A percentile compares a stretch with the other conserved stretches of the same genome.
Evolutionary conservation across 108 stramenopile species (phyloP).

Genomic region (Cyclotella sp.): DNA sequence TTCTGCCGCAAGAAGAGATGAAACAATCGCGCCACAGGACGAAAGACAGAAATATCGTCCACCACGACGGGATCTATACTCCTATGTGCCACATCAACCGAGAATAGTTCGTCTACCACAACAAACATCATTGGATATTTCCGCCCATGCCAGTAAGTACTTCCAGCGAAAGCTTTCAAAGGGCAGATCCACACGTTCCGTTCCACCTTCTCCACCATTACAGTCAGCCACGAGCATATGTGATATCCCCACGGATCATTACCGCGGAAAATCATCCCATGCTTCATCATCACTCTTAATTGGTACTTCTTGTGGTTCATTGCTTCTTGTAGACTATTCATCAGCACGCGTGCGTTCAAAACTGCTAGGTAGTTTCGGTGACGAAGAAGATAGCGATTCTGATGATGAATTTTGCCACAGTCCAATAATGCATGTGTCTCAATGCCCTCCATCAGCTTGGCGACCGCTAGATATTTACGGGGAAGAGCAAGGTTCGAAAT

Average conservation of each 20-base stretch:
- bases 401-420: background rate
- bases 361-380: background rate
- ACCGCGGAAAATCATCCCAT: conserved; percentile 23
- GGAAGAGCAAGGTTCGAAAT: conserved; percentile 45
- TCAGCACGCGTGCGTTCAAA: conserved; percentile 26
- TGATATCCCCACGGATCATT: conserved; percentile 28
- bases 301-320: conserved; percentile 40
- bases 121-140: background rate
- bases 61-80: conserved; percentile 1
- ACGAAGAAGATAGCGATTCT: background rate
- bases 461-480: conserved; percentile 49
- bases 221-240: conserved; percentile 49
- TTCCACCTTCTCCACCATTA: conserved; percentile 16
- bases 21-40: background rate
- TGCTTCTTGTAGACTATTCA: conserved; percentile 37
- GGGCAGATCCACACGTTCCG: background rate
- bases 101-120: conserved; percentile 39
- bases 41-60: background rate
- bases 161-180: conserved; percentile 18
- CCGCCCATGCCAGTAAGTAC: background rate
- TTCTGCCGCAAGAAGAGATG: background rate
- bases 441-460: conserved; percentile 42
- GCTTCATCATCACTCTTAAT: conserved; percentile 33
- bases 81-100: conserved; percentile 39
- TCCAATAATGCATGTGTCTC: conserved; percentile 42